Percentiles rank a stretch among this genome's conserved stretches.
Evolutionary conservation across 2,329 filamentous ascomycete genomes (phyloP).

Genomic region (Talaromyces sp.): DNA sequence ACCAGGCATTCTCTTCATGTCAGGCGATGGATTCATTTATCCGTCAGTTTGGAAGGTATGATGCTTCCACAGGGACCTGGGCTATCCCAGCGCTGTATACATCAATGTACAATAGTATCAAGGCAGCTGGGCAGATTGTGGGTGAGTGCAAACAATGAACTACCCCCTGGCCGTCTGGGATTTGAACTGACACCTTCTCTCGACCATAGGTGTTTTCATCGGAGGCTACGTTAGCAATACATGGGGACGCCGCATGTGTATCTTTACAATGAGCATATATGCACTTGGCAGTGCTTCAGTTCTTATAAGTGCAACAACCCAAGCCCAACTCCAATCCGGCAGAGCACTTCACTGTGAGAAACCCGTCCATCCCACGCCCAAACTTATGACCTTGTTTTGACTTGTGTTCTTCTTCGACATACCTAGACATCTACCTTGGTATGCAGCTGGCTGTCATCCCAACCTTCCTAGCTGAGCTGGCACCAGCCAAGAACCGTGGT

Average conservation of each 20-base stretch:
- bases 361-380: not conserved
- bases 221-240: constrained; percentile 15
- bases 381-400: not conserved
- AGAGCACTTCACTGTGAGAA: constrained; percentile 14
- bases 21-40: constrained; percentile 16
- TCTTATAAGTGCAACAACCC: constrained; percentile 11
- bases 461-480: constrained; percentile 31
- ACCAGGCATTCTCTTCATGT: constrained; percentile 13
- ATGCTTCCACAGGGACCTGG: not conserved
- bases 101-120: constrained; percentile 15
- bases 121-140: constrained; percentile 11
- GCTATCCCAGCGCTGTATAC: constrained; percentile 7
- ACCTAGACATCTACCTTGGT: constrained; percentile 40
- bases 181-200: no score
- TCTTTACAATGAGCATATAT: constrained; percentile 16
- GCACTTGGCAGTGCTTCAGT: constrained; percentile 15
- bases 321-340: constrained; percentile 13
- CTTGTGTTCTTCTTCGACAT: not conserved
- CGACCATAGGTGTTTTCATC: constrained; percentile 11
- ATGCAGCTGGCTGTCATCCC: constrained; percentile 48
- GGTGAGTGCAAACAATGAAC: not conserved
- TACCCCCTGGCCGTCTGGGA: no score
- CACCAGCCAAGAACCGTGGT: constrained; percentile 18
- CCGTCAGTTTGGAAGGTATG: constrained; percentile 11
- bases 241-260: constrained; percentile 17